Evolutionary conservation across 2,329 filamentous ascomycete genomes (phyloP), one percentile per base, ranked within the genome.

Genomic region (Graphilbum sp.): DNA sequence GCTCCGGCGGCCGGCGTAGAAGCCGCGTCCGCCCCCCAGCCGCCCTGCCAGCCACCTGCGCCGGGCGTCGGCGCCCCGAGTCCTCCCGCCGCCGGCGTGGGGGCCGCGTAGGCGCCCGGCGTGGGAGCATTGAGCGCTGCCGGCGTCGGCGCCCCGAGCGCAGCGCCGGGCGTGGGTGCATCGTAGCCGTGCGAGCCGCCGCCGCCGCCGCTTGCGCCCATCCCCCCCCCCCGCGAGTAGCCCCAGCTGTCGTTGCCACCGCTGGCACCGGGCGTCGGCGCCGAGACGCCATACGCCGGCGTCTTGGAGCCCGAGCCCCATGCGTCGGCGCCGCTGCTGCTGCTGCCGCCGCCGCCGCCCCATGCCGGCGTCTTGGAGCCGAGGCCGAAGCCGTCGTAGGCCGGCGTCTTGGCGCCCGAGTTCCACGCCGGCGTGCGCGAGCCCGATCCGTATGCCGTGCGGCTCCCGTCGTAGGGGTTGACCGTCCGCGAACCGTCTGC

Each of bases 361-460:
- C 76, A 85, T 38, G 67, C 79, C 33, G 70, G 77, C 12, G 73
- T 79, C 50, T 75, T 79, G n/a, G 73, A 77, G 8, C 79, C 78
- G 40, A 69, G 66, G 39, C 67, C 72, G 50, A 79, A 82, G 17
- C 67, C 65, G 50, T 79, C 71, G 13, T 66, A 63, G 17, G 73
- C 72, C 38, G 82, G 63, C 1, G 81, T 88, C 54, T 80, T 79
- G 38, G 78, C 74, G 37, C 80, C 81, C 2, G 84, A 79, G 41
- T 78, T 77, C 81, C 81, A 87, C 5, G 79, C 79, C 8, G 80
- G 80, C 1, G 79, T 86, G 38, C 81, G 73, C 35, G 69, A 69
- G 23, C 77, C 75, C 18, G 69, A 67, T 16, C 85, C 85, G 49
- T 93, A 92, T 2, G 83, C 74, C 15, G 84, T 87, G 34, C 77